phyloP scores from a whole-genome alignment of 108 stramenopile genomes.

The Cyclotella sp. region DNA sequence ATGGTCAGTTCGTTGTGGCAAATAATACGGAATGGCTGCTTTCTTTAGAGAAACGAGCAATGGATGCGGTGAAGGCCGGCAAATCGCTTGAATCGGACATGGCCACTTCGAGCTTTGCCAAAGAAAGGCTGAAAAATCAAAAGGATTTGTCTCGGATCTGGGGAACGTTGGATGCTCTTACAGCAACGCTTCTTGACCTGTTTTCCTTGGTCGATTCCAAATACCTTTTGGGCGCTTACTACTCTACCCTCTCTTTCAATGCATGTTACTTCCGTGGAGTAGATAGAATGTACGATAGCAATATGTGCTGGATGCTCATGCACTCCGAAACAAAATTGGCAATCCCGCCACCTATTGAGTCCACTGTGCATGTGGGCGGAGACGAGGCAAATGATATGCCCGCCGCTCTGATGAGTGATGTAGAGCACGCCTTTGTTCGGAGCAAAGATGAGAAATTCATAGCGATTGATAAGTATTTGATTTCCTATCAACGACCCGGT shows the following conservation, averaged over 20 bases:
- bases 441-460: slow-evolving; percentile 49
- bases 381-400: slow-evolving; percentile 29
- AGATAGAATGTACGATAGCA: slow-evolving; percentile 50
- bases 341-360: slow-evolving; percentile 29
- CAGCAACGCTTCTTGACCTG: slow-evolving; percentile 44
- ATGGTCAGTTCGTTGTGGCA: slow-evolving; percentile 45
- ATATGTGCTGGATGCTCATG: slow-evolving; percentile 59
- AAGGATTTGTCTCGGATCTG: slow-evolving; percentile 31
- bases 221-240: slow-evolving; percentile 49
- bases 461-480: slow-evolving; percentile 48
- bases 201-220: slow-evolving; percentile 53
- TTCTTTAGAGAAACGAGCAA: slow-evolving; percentile 23
- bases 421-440: slow-evolving; percentile 51
- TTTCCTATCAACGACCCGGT: slow-evolving; percentile 3
- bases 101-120: slow-evolving; percentile 27
- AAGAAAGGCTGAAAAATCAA: slow-evolving; percentile 16
- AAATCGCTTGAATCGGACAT: slow-evolving; percentile 22
- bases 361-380: slow-evolving; percentile 22
- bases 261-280: slow-evolving; percentile 54
- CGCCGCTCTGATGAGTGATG: slow-evolving; percentile 51
- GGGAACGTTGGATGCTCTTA: slow-evolving; percentile 34
- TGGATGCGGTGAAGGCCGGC: slow-evolving; percentile 3
- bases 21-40: slow-evolving; percentile 51
- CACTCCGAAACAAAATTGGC: slow-evolving; percentile 36
- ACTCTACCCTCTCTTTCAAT: slow-evolving; percentile 51